Evolutionary conservation across 2,329 filamentous ascomycete genomes (phyloP).

Genomic region (Monosporascus cannonballus): DNA sequence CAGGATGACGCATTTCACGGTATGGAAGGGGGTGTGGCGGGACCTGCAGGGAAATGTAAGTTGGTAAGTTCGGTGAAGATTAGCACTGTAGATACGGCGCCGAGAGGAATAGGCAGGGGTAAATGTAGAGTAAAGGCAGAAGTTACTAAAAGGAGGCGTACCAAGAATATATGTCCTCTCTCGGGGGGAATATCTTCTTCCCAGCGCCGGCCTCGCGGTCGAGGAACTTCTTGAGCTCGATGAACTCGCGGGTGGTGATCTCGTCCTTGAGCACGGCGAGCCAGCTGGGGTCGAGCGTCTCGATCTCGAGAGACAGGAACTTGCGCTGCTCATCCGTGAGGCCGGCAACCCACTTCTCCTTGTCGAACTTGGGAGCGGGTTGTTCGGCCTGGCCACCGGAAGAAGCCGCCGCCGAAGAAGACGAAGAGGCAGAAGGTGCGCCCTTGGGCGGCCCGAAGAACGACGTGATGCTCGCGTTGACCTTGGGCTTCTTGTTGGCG

Average conservation of each 20-base stretch:
- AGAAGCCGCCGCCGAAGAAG: no score
- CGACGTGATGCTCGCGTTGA: constrained; percentile 74
- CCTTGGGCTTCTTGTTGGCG: constrained; percentile 67
- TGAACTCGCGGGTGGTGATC: constrained; percentile 69
- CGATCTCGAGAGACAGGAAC: constrained; percentile 81
- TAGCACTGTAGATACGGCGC: background rate
- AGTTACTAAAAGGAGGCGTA: constrained; percentile 33
- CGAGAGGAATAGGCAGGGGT: background rate
- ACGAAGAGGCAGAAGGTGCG: background rate
- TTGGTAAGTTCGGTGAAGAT: constrained; percentile 10
- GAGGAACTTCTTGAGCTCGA: constrained; percentile 83
- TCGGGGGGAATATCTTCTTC: constrained; percentile 80
- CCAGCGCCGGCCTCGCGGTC: constrained; percentile 67
- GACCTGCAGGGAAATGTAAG: constrained; percentile 59
- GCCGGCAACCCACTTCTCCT: constrained; percentile 78
- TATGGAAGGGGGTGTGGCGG: constrained; percentile 80
- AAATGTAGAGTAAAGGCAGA: background rate
- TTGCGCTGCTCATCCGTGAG: constrained; percentile 77
- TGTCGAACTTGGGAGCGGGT: constrained; percentile 62
- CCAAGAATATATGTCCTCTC: constrained; percentile 92
- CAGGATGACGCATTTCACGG: constrained; percentile 86
- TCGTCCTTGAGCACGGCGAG: constrained; percentile 84
- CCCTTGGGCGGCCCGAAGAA: constrained; percentile 75
- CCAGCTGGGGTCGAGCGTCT: constrained; percentile 89
- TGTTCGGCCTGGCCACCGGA: no score